Evolutionary conservation across 1,284 basidiomycete genomes (phyloP), one percentile per base, ranked within the genome.

Genomic region (Puccinia coronata): DNA sequence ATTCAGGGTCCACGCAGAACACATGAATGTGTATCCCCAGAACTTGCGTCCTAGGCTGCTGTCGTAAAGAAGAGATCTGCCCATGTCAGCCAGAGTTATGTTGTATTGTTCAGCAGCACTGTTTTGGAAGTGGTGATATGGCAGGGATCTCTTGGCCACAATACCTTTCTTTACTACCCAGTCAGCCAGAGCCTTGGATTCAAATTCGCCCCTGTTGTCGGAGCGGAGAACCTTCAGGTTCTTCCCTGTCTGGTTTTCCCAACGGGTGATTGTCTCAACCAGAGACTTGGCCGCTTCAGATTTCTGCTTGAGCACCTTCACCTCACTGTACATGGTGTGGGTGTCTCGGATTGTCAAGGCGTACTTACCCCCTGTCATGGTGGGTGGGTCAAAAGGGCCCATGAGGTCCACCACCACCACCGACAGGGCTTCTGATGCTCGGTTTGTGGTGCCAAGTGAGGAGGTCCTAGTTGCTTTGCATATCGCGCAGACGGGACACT

Each of bases 141-240:
- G 57, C 4, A 76, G 20, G 0, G 23, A 41, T 20, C 34, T 20
- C 28, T 76, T 34, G 0, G 53, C 23, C 14, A 47, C 5, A 8
- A 76, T 76, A 0, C 74, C 74, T 31, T 76, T 36, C 1, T 28
- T 2, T 3, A 18, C 28, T 0, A 76, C 14, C 12, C 25, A 76
- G 11, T 43, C 16, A 2, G 11, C 47, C 4, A 79, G 28, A 0
- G 20, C n/a, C 8, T 25, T 57, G 11, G 39, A 70, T 6, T 49
- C 67, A 49, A 65, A 78, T 55, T 78, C 76, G 1, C 63, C 65
- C 3, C 76, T 49, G 28, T 65, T 53, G 31, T 78, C 65, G 16
- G 47, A 49, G 11, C 61, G n/a, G 11, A 77, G 5, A 8, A 28
- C 14, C 43, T 77, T 77, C 14, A 77, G 39, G 25, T 47, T 43